phyloP scores from a whole-genome alignment of 129 eudicot genomes.

The Smallanthus sonchifolius region DNA sequence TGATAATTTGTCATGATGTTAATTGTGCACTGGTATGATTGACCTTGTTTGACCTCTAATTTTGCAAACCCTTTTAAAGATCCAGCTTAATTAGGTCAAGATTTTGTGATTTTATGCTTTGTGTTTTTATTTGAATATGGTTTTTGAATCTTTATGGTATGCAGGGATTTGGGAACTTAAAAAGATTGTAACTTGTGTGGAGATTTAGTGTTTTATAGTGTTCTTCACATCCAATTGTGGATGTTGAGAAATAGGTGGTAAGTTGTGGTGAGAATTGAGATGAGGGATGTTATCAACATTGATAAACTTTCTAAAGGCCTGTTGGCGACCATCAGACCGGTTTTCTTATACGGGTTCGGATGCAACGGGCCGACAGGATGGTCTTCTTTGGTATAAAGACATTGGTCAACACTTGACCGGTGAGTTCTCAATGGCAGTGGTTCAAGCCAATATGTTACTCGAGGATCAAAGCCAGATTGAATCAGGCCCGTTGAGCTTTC shows the following conservation, averaged over 20 bases:
- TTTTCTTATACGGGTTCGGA: slow-evolving; percentile 42
- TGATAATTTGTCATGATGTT: neutral
- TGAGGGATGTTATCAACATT: slow-evolving; percentile 85
- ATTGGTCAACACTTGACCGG: slow-evolving; percentile 60
- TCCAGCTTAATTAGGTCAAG: slow-evolving; percentile 8
- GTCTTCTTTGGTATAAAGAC: slow-evolving; percentile 75
- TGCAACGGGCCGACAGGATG: slow-evolving; percentile 56
- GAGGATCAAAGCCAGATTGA: slow-evolving; percentile 82
- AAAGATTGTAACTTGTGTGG: neutral
- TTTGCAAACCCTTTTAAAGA: slow-evolving; percentile 10
- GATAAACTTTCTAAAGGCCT: slow-evolving; percentile 62
- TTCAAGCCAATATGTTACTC: slow-evolving; percentile 69
- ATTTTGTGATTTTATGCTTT: neutral
- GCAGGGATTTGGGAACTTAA: neutral
- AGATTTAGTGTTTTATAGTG: slow-evolving; percentile 4
- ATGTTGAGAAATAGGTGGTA: slow-evolving; percentile 50
- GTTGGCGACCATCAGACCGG: slow-evolving; percentile 55
- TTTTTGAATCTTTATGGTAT: slow-evolving; percentile 14
- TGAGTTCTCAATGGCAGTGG: slow-evolving; percentile 78
- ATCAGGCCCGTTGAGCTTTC: slow-evolving; percentile 67
- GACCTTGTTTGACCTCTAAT: slow-evolving; percentile 21
- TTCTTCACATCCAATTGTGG: slow-evolving; percentile 53
- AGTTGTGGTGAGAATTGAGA: slow-evolving; percentile 43
- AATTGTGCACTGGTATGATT: neutral
- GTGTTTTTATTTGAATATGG: neutral